Evolutionary conservation across 2,329 filamentous ascomycete genomes (phyloP).

Genomic region (Helicocarpus griseus): DNA sequence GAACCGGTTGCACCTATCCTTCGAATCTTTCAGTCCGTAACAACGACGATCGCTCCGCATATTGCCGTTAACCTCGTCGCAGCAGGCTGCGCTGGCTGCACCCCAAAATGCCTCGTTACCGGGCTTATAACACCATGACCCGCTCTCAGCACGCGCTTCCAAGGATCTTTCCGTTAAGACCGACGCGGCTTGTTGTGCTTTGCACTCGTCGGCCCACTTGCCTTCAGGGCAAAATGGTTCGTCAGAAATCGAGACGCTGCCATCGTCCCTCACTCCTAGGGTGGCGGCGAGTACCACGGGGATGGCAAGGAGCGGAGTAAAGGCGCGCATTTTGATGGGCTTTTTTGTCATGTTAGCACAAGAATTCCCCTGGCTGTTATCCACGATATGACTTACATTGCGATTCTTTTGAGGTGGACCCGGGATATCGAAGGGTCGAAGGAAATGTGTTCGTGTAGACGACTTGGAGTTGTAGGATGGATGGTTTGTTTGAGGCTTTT

Average conservation of each 20-base stretch:
- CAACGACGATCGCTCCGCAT: not conserved
- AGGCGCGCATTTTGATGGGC: not conserved
- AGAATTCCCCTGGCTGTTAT: no score
- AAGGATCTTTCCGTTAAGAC: not conserved
- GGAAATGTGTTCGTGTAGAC: no score
- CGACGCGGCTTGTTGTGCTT: not conserved
- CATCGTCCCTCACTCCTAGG: not conserved
- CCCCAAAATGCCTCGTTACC: not conserved
- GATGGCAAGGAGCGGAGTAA: not conserved
- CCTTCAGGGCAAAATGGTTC: not conserved
- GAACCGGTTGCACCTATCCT: not conserved
- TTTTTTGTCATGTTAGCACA: no score
- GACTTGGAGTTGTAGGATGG: no score
- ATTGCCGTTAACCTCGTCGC: not conserved
- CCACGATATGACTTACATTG: no score
- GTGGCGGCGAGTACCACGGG: not conserved
- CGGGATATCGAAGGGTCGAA: no score
- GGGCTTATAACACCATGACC: not conserved
- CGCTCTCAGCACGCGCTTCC: not conserved
- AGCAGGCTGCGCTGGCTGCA: not conserved
- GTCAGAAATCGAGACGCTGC: not conserved
- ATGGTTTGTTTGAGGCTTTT: no score
- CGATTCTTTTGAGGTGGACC: no score
- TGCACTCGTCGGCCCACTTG: not conserved
- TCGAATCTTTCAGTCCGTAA: not conserved